phyloP scores from a whole-genome alignment of 2,329 filamentous ascomycete genomes.

The Cytospora schulzeri region DNA sequence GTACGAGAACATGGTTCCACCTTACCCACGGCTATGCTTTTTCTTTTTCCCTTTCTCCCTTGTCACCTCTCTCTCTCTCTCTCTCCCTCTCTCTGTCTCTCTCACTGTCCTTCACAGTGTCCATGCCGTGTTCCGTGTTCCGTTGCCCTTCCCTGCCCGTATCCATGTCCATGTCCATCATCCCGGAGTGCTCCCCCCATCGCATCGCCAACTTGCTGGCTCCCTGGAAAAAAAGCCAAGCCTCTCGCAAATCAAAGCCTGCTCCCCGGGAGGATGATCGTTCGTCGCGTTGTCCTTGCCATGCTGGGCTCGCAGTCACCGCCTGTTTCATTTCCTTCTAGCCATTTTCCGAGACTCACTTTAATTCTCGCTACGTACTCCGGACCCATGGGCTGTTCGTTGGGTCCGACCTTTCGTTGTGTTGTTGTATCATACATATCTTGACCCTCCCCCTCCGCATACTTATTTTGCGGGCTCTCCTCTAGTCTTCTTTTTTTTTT shows the following conservation, averaged over 20 bases:
- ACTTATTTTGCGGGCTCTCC: constrained; percentile 19
- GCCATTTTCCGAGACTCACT: constrained; percentile 27
- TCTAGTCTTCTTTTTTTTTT: constrained; percentile 3
- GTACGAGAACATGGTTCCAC: constrained; percentile 26
- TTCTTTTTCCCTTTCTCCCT: background rate
- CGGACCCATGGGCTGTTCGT: constrained; percentile 23
- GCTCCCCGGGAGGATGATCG: constrained; percentile 28
- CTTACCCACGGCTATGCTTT: constrained; percentile 26
- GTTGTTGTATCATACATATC: constrained; percentile 28
- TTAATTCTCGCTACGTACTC: constrained; percentile 26
- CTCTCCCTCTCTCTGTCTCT: too few species aligned
- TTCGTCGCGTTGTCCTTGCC: constrained; percentile 24
- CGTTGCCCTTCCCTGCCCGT: background rate
- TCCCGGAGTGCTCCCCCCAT: constrained; percentile 26
- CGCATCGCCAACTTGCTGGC: constrained; percentile 28
- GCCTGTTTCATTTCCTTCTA: constrained; percentile 28
- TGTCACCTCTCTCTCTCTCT: too few species aligned
- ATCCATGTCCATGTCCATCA: constrained; percentile 28
- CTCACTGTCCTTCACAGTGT: constrained; percentile 24
- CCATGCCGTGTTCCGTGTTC: constrained; percentile 22
- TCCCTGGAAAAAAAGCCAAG: constrained; percentile 26
- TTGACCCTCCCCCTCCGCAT: constrained; percentile 24
- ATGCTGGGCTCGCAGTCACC: constrained; percentile 28
- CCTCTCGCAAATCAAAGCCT: constrained; percentile 27
- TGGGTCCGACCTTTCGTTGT: constrained; percentile 11